Conservation (phyloP, 345 rosid genomes). For the Citrus trifoliata region DNA sequence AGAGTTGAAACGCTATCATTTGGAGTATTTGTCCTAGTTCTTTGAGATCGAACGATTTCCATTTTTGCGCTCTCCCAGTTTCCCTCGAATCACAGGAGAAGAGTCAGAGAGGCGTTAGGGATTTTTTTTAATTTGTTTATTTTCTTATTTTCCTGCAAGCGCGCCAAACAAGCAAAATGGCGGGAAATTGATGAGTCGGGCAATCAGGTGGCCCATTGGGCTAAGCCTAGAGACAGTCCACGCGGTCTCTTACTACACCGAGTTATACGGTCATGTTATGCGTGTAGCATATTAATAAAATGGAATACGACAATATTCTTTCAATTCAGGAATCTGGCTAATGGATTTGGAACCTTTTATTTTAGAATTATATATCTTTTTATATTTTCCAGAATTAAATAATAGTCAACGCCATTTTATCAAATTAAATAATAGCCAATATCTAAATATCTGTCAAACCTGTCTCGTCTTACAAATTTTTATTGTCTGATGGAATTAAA, state of each 20-base stretch:
- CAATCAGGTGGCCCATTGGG: background rate
- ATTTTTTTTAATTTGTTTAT: background rate
- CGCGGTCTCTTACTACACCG: no score
- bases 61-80: constrained; percentile 17
- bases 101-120: background rate
- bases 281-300: no score
- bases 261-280: no score
- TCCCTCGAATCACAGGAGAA: no score
- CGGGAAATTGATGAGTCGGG: constrained; percentile 11
- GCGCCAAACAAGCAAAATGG: constrained; percentile 19
- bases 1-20: constrained; percentile 34
- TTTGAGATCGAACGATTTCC: constrained; percentile 47
- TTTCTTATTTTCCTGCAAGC: background rate
- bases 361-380: no score
- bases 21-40: constrained; percentile 15
- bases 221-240: background rate
- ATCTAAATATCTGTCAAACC: no score
- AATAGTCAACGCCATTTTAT: no score
- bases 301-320: no score
- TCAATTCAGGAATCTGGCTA: no score
- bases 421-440: background rate
- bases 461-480: background rate
- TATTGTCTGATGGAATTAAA: no score
- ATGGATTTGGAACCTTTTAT: no score
- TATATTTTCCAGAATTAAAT: no score